Evolutionary conservation across 2,329 filamentous ascomycete genomes (phyloP), one percentile per base, ranked within the genome.

Genomic region (Fusarium pseudonygamai): DNA sequence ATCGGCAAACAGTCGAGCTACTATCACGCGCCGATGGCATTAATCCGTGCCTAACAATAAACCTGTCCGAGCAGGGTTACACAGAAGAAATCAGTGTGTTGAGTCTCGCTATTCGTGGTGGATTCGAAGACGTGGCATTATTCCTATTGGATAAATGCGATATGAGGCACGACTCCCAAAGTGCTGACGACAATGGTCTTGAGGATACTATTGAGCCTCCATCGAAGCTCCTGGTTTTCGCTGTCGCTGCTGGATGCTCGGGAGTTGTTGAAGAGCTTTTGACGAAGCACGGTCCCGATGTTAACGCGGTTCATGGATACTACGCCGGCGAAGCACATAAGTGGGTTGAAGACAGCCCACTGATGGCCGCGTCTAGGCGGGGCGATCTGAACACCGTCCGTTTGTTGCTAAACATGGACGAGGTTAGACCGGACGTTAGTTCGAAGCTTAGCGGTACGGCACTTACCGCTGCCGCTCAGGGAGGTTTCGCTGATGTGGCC

Each of bases 1-100:
- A 43, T 8, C 5, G 5, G 1, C 15, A 43, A 0, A 18, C n/a
- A 43, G 42, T 15, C 0, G n/a, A 43, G 10, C n/a, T 43, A 0
- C 15, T 43, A 18, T 8, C 42, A 12, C 6, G 42, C 5, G n/a
- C 42, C 24, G 42, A 43, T 5, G n/a, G 10, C 4, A 43, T 43
- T 3, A 18, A 43, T 12, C n/a, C 42, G 6, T 13, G n/a, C 0
- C 42, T 43, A 2, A 32, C 10, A 30, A 30, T 10, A 30, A 3
- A 30, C 30, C 30, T 30, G 30, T 30, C 30, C 30, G n/a, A n/a
- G n/a, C n/a, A n/a, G n/a, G n/a, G n/a, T n/a, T 30, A 30, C 30
- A 30, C 30, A 30, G n/a, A n/a, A n/a, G n/a, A 30, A 30, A 32
- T 32, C 39, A 40, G 42, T 2, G 18, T 24, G 1, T 18, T 43